These are phyloP conservation scores for Collybia nuda DNA, from an alignment of 768 basidiomycete species.

Conservation along the genomic window DNA sequence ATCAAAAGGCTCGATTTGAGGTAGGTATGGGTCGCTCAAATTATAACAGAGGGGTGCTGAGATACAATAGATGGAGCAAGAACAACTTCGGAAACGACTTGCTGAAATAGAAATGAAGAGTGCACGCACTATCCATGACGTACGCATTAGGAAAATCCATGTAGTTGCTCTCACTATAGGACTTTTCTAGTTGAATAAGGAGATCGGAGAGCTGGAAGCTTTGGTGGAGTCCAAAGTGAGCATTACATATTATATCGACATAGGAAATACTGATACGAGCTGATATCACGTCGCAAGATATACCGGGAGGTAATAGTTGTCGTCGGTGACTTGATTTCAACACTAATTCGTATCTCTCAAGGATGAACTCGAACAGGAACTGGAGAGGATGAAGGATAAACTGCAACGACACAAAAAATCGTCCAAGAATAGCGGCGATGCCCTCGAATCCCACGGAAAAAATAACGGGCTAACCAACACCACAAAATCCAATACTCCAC, in stretches of 20 bases:
- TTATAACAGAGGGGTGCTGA: too few species aligned
- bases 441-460: slow-evolving; percentile 21
- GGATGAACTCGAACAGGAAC: slow-evolving; percentile 87
- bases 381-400: slow-evolving; percentile 75
- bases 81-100: slow-evolving; percentile 68
- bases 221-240: slow-evolving; percentile 91
- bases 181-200: slow-evolving; percentile 72
- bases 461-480: slow-evolving; percentile 8
- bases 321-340: too few species aligned
- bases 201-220: slow-evolving; percentile 89
- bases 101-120: slow-evolving; percentile 75
- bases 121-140: slow-evolving; percentile 67
- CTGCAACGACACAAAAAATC: slow-evolving; percentile 63
- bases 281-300: slow-evolving; percentile 56
- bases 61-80: slow-evolving; percentile 54
- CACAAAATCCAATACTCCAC: slow-evolving; percentile 26
- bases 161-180: neutral
- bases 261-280: neutral
- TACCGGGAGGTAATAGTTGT: slow-evolving; percentile 65
- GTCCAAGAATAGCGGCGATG: slow-evolving; percentile 44
- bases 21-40: slow-evolving; percentile 25
- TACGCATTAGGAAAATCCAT: slow-evolving; percentile 29
- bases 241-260: neutral
- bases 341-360: slow-evolving; percentile 22
- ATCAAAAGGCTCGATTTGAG: slow-evolving; percentile 54